Conservation (phyloP, 2,329 filamentous ascomycete genomes). For the Trichoderma semiorbis region DNA sequence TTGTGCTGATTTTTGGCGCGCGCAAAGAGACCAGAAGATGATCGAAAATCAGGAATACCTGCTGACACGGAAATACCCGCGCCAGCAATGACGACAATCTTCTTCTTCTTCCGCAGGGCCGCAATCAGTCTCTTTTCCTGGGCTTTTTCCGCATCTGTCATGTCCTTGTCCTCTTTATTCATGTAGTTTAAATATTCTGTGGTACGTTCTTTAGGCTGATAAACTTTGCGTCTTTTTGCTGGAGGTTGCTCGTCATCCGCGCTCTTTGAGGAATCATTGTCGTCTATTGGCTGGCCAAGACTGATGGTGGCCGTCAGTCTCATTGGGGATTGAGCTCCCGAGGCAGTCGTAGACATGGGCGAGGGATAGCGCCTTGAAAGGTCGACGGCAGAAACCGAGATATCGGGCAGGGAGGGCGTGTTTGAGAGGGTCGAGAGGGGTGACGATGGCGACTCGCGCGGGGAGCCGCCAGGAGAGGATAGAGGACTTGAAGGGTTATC, state of each 20-base stretch:
- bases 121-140: slow-evolving; percentile 70
- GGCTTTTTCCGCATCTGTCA: slow-evolving; percentile 39
- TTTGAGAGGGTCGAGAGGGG: slow-evolving; percentile 53
- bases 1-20: slow-evolving; percentile 83
- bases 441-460: slow-evolving; percentile 44
- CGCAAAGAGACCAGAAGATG: slow-evolving; percentile 82
- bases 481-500: slow-evolving; percentile 27
- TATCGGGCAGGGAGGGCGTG: slow-evolving; percentile 50
- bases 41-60: slow-evolving; percentile 96
- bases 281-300: slow-evolving; percentile 24
- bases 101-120: slow-evolving; percentile 81
- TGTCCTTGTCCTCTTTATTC: slow-evolving; percentile 46
- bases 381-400: slow-evolving; percentile 39
- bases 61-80: slow-evolving; percentile 96
- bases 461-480: slow-evolving; percentile 32
- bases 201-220: slow-evolving; percentile 60
- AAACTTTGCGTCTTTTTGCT: slow-evolving; percentile 70
- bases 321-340: slow-evolving; percentile 50
- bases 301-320: slow-evolving; percentile 39
- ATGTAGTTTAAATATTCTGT: slow-evolving; percentile 77
- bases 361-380: slow-evolving; percentile 49
- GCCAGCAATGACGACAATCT: slow-evolving; percentile 94
- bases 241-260: slow-evolving; percentile 60
- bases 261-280: slow-evolving; percentile 28
- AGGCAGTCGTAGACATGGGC: slow-evolving; percentile 45